These are phyloP conservation scores for Ceratobasidium sp. DNA, from an alignment of 1,284 basidiomycete genomes.

Conservation along the genomic window DNA sequence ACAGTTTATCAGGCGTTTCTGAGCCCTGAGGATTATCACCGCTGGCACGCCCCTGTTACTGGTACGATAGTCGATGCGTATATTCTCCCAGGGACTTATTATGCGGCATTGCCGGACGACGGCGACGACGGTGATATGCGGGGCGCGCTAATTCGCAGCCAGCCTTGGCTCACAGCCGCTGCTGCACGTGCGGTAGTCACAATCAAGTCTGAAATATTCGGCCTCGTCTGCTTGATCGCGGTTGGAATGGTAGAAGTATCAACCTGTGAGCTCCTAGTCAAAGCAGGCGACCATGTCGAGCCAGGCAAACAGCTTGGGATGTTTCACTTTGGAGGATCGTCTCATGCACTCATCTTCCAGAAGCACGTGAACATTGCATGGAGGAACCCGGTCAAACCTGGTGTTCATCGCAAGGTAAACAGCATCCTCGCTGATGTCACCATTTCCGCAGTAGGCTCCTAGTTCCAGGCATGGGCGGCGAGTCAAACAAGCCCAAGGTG, in stretches of 20 bases:
- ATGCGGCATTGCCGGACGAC: not conserved
- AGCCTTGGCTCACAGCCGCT: constrained; percentile 59
- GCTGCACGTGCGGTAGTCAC: constrained; percentile 67
- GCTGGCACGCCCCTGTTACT: constrained; percentile 69
- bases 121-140: constrained; percentile 53
- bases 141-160: constrained; percentile 56
- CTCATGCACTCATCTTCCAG: constrained; percentile 62
- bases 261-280: constrained; percentile 61
- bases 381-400: too few relatives aligned
- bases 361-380: too few relatives aligned
- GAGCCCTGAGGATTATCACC: constrained; percentile 65
- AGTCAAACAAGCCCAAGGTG: too few relatives aligned
- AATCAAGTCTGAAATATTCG: constrained; percentile 67
- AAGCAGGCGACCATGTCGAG: constrained; percentile 56
- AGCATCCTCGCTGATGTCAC: too few relatives aligned
- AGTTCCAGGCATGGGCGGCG: too few relatives aligned
- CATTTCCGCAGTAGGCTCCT: too few relatives aligned
- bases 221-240: constrained; percentile 63
- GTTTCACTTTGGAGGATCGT: constrained; percentile 70
- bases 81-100: constrained; percentile 60
- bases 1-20: constrained; percentile 71
- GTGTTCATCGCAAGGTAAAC: too few relatives aligned
- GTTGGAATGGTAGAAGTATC: constrained; percentile 73
- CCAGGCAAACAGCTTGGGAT: constrained; percentile 66
- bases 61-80: constrained; percentile 64